Base-by-base conservation (phyloP, 192 early-diverging fungal genomes). In the Coemansia sp. region DNA sequence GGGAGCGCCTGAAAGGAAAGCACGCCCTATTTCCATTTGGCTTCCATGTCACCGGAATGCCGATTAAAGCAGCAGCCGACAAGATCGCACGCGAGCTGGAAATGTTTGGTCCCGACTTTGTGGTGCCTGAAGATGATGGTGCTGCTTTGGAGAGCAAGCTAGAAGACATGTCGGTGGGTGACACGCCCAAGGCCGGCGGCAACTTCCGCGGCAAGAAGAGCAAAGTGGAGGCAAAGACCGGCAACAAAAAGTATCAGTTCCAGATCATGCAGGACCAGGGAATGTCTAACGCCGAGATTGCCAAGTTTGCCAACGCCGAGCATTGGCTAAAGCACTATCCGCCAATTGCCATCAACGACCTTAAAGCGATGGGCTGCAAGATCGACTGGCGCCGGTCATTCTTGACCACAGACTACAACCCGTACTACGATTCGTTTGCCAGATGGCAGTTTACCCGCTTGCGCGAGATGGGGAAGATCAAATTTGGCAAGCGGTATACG, bases 41-140 rank as follows among this genome's bases (percentile, higher is more conserved):
- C 32, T 99, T 97, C 87, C 97, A 99, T 60, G 90, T 88, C 47
- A 97, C 97, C 7, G 97, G 97, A 39, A 99, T 99, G 97, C 97
- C 97, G 20, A 99, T 99, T 81, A 95, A 92, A 81, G 89, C 91
- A 56, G 64, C 68, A 11, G 67, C 66, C 20, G 62, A 82, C 53
- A 82, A 82, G 64, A 81, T 81, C 32, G 68, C 50, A 8, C 64
- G 62, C 18, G 82, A 82, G 66, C 50, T 83, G 21, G 72, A 65
- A 46, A 66, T 71, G 66, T 82, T 81, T 64, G 82, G 69, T 34
- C 65, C 62, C 30, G 50, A 78, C 32, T 82, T 81, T 59, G 52
- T 49, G 40, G 45, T 58, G 49, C 80, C 63, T 37, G 46, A 65
- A 43, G 64, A 71, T 37, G 76, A 76, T 5, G 44, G 21, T 11